A percentile compares a stretch with the other conserved stretches of the same genome.
Conservation (phyloP, 2,329 filamentous ascomycete genomes). For the Ophiostoma perfectum region DNA sequence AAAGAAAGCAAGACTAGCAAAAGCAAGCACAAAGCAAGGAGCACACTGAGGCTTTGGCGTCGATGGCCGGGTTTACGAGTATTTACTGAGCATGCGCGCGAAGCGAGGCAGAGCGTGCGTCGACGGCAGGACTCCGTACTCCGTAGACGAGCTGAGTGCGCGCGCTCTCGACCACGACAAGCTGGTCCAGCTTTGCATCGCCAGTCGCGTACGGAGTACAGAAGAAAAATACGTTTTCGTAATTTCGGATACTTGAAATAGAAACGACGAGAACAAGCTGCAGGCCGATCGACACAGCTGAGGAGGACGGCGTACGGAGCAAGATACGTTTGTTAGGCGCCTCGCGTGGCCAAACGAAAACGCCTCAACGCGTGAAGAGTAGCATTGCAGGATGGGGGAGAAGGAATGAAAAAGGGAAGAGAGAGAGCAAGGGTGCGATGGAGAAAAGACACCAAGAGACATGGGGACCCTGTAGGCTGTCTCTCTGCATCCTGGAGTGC, state of each 20-base stretch:
- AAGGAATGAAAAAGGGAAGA: not conserved
- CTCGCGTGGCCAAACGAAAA: too few relatives aligned
- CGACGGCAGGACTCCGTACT: too few relatives aligned
- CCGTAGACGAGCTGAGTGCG: not conserved
- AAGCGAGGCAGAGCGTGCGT: not conserved
- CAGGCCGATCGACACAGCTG: too few relatives aligned
- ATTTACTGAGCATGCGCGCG: not conserved
- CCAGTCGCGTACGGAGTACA: not conserved
- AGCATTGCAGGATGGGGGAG: too few relatives aligned
- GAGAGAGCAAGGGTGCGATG: not conserved
- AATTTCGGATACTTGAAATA: not conserved
- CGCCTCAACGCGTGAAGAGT: too few relatives aligned
- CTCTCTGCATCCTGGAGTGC: not conserved
- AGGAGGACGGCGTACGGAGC: too few relatives aligned
- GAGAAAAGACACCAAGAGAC: not conserved
- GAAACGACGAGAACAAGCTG: too few relatives aligned
- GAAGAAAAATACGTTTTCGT: not conserved
- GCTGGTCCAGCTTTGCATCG: not conserved
- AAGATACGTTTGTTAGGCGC: too few relatives aligned
- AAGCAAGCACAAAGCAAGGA: slow-evolving; percentile 5
- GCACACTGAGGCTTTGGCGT: not conserved
- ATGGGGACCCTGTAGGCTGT: not conserved
- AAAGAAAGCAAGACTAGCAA: not conserved
- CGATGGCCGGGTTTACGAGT: not conserved
- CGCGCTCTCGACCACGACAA: not conserved